A percentile compares a stretch with the other conserved stretches of the same genome.
Evolutionary conservation across 2,329 filamentous ascomycete species (phyloP).

Genomic region (Talaromyces albobiverticillius): DNA sequence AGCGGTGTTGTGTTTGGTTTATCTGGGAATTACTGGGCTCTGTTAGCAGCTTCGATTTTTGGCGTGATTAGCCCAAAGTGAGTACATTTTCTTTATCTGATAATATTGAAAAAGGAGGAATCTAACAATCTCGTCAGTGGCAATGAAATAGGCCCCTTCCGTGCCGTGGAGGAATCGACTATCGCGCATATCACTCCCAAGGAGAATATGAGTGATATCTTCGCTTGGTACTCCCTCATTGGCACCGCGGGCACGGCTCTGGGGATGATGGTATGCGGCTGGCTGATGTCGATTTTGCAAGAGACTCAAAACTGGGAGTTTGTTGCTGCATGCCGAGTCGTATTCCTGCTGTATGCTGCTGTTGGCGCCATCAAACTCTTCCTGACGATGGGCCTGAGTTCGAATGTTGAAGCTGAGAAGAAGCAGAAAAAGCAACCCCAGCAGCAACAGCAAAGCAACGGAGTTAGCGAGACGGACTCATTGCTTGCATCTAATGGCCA

Average conservation of each 20-base stretch:
- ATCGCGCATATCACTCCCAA: conserved; percentile 59
- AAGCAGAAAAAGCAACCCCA: conserved; percentile 18
- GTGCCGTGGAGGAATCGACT: conserved; percentile 64
- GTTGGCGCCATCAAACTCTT: conserved; percentile 58
- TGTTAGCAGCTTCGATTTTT: conserved; percentile 57
- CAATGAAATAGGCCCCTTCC: conserved; percentile 65
- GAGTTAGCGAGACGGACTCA: conserved; percentile 36
- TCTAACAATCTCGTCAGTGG: conserved; percentile 37
- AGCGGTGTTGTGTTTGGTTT: conserved; percentile 56
- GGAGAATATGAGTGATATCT: conserved; percentile 58
- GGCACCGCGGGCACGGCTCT: conserved; percentile 61
- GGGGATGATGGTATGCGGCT: conserved; percentile 60
- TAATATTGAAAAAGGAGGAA: too few relatives aligned
- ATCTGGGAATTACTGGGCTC: conserved; percentile 58
- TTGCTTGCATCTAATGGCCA: conserved; percentile 21
- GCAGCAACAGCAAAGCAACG: conserved; percentile 1
- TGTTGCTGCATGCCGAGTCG: conserved; percentile 50
- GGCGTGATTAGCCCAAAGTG: conserved; percentile 60
- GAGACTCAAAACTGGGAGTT: conserved; percentile 42
- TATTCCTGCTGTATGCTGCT: conserved; percentile 58
- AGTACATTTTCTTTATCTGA: conserved; percentile 14
- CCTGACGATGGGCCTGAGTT: conserved; percentile 51
- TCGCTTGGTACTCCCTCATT: conserved; percentile 58
- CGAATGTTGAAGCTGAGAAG: conserved; percentile 43
- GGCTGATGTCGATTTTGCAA: conserved; percentile 54